Evolutionary conservation across 2,329 filamentous ascomycete genomes (phyloP).

Genomic region (Paraconiothyrium sp.): DNA sequence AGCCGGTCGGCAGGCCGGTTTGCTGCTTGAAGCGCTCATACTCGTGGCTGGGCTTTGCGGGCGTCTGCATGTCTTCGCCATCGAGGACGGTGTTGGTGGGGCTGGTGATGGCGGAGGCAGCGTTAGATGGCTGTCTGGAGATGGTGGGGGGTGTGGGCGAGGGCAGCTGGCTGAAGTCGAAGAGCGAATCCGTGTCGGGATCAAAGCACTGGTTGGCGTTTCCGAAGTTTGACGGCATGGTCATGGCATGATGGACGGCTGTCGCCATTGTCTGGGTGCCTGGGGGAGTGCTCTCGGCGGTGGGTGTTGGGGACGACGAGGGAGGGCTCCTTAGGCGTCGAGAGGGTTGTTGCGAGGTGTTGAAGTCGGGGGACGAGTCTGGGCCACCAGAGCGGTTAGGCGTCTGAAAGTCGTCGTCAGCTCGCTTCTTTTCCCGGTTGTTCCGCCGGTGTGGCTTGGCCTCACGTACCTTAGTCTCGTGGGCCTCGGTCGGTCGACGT

Average conservation of each 20-base stretch:
- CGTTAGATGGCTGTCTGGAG: slow-evolving; percentile 61
- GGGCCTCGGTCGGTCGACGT: slow-evolving; percentile 11
- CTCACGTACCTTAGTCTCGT: slow-evolving; percentile 2
- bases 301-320: slow-evolving; percentile 20
- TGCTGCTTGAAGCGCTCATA: slow-evolving; percentile 97
- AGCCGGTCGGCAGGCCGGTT: slow-evolving; percentile 88
- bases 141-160: slow-evolving; percentile 67
- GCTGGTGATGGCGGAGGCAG: slow-evolving; percentile 62
- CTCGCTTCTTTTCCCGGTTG: slow-evolving; percentile 44
- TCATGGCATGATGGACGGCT: slow-evolving; percentile 47
- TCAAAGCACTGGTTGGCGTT: slow-evolving; percentile 49
- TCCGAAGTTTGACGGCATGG: slow-evolving; percentile 45
- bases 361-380: slow-evolving; percentile 26
- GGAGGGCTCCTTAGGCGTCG: slow-evolving; percentile 38
- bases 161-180: slow-evolving; percentile 67
- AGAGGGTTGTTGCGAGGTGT: slow-evolving; percentile 33
- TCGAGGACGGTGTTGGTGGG: slow-evolving; percentile 64
- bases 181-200: slow-evolving; percentile 52
- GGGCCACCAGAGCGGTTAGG: slow-evolving; percentile 41
- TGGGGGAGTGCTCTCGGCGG: slow-evolving; percentile 23
- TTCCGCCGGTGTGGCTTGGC: slow-evolving; percentile 45
- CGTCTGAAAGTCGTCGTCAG: slow-evolving; percentile 48
- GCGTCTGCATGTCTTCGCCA: slow-evolving; percentile 61
- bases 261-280: slow-evolving; percentile 43
- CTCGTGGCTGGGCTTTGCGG: slow-evolving; percentile 88